Base-by-base conservation (phyloP, 305 asterid genomes). In the Fraxinus baroniana region DNA sequence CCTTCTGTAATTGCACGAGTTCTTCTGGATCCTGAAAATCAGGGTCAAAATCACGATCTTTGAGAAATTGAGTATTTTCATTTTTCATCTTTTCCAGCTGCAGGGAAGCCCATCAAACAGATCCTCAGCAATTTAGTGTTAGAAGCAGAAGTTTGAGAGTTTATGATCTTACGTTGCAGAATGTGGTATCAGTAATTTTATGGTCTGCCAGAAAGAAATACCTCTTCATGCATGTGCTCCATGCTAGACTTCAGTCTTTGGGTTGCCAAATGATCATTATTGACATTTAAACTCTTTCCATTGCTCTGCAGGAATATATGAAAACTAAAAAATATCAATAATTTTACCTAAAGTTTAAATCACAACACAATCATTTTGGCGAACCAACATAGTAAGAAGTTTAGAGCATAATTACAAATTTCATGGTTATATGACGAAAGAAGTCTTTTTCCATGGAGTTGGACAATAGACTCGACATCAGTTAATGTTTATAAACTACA, bases 41-140 rank as follows among this genome's bases (percentile, higher is more conserved):
- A 1, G 88, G 84, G 75, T 89, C 89, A 77, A 72, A 79, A 76
- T 84, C 90, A 71, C 87, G 85, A 76, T 78, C 91, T 71, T 79
- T 84, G 70, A 88, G 83, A 77, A 86, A 76, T 62, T 81, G 77
- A 24, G 87, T 82, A 85, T 97, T 97, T 86, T 95, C 98, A 18
- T 88, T 89, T 86, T 97, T 97, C 98, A 97, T 93, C 89, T 92
- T 95, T 86, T 95, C 98, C 79, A 97, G 91, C 99, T 97, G 93
- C 88, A 91, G 73, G 57, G 66, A 83, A 49, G 36, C 26, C 76
- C 35, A 62, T 17, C 12, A 76, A 24, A 12, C 55, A 83, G 32
- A 9, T 74, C 20, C 20, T 71, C 5, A 5, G 46, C 8, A 55
- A 52, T 46, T 33, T 22, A 72, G 37, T 22, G 9, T 52, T 72